Conservation (phyloP, 192 early-diverging fungal species). For the Pilobolus umbonatus region DNA sequence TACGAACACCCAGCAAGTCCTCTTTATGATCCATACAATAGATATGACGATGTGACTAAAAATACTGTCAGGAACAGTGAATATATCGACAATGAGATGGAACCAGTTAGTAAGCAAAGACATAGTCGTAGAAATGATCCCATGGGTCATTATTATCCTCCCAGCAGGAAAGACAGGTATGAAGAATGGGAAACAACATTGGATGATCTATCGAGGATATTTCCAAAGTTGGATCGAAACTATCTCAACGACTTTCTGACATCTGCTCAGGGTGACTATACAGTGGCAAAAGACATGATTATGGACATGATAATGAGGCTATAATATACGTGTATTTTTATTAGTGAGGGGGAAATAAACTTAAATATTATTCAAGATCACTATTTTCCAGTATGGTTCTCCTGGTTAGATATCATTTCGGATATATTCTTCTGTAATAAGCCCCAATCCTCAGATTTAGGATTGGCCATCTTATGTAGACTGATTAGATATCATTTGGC, state of each 20-base stretch:
- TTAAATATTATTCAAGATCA: no score
- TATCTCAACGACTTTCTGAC: slow-evolving; percentile 10
- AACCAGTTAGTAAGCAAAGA: no score
- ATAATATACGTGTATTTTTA: no score
- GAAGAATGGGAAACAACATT: slow-evolving; percentile 12
- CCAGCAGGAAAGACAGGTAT: no score
- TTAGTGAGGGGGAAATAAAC: no score
- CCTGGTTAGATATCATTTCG: slow-evolving; percentile 48
- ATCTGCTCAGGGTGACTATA: slow-evolving; percentile 6
- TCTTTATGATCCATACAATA: no score
- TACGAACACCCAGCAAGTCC: no score
- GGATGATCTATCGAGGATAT: slow-evolving; percentile 3
- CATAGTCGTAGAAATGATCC: no score
- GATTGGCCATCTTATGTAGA: slow-evolving; percentile 42
- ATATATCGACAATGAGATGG: no score
- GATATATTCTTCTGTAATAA: slow-evolving; percentile 48
- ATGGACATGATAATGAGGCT: slow-evolving; percentile 19
- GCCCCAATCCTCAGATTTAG: slow-evolving; percentile 48
- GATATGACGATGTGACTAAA: no score
- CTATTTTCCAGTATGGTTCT: slow-evolving; percentile 28
- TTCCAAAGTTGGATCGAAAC: slow-evolving; percentile 1
- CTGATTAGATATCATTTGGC: neutral
- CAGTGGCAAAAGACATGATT: slow-evolving; percentile 2
- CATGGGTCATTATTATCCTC: no score
- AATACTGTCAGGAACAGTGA: no score